Percentiles rank a stretch among this genome's conserved stretches.
Evolutionary conservation across 2,329 filamentous ascomycete genomes (phyloP).

Genomic region (Diaporthe longicolla): DNA sequence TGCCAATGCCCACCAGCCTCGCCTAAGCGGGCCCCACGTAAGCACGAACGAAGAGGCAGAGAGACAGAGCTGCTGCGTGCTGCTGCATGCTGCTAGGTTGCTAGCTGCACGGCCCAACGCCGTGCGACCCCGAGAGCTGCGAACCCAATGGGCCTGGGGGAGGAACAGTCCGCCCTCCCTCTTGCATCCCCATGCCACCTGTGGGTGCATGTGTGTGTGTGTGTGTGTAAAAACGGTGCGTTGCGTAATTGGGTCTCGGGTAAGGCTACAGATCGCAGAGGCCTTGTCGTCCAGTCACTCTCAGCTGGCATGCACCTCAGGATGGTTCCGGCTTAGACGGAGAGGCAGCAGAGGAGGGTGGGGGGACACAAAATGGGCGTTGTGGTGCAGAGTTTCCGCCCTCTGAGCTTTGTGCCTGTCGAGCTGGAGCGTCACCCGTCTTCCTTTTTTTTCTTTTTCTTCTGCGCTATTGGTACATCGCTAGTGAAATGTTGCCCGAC

Average conservation of each 20-base stretch:
- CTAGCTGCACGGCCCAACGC: slow-evolving; percentile 22
- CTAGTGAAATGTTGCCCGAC: slow-evolving; percentile 2
- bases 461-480: slow-evolving; percentile 26
- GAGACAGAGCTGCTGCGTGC: not conserved
- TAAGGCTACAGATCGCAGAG: slow-evolving; percentile 26
- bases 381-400: not conserved
- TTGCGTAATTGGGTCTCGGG: slow-evolving; percentile 29
- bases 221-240: not conserved
- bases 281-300: slow-evolving; percentile 27
- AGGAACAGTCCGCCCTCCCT: slow-evolving; percentile 9
- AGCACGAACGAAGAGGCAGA: slow-evolving; percentile 1
- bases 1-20: not conserved
- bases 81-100: not conserved
- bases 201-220: not conserved
- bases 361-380: not conserved
- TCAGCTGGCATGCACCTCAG: slow-evolving; percentile 28
- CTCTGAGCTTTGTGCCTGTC: slow-evolving; percentile 1
- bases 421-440: slow-evolving; percentile 18
- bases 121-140: slow-evolving; percentile 31
- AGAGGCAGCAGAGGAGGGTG: not conserved
- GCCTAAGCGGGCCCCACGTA: slow-evolving; percentile 1
- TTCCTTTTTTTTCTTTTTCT: not conserved
- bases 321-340: slow-evolving; percentile 9
- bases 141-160: slow-evolving; percentile 30
- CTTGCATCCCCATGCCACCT: not conserved